phyloP scores from a whole-genome alignment of 352 stramenopile genomes.

The Pythium volutum region DNA sequence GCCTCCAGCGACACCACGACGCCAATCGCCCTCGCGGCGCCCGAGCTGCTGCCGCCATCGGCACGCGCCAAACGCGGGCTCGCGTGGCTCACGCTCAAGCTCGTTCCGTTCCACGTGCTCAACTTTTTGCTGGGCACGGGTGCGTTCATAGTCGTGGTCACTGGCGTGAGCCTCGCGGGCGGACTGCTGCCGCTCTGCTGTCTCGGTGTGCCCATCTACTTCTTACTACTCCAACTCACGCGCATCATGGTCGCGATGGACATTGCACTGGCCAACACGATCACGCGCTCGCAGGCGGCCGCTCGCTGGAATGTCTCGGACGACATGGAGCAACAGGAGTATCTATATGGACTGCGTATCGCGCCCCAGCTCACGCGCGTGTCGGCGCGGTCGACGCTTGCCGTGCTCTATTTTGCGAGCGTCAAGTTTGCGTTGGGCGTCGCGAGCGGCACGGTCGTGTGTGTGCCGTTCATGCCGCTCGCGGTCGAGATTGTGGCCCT shows the following conservation, averaged over 20 bases:
- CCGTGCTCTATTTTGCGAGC: conserved; percentile 43
- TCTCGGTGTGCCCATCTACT: conserved; percentile 58
- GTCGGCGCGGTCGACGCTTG: conserved; percentile 20
- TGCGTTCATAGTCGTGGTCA: conserved; percentile 51
- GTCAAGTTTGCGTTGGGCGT: conserved; percentile 41
- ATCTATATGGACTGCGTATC: conserved; percentile 11
- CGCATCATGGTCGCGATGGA: conserved; percentile 49
- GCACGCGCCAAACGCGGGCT: background rate
- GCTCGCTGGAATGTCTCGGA: conserved; percentile 13
- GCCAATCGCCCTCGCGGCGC: background rate
- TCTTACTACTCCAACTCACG: conserved; percentile 52
- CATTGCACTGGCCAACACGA: conserved; percentile 60
- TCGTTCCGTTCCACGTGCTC: conserved; percentile 62
- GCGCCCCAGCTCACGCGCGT: conserved; percentile 16
- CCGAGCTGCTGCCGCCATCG: conserved; percentile 17
- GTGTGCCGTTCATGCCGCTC: conserved; percentile 32
- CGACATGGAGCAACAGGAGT: background rate
- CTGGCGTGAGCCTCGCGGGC: conserved; percentile 41
- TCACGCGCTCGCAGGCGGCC: conserved; percentile 31
- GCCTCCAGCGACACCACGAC: background rate
- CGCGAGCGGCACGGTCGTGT: conserved; percentile 30
- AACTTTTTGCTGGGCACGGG: conserved; percentile 52
- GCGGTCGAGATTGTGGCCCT: conserved; percentile 26
- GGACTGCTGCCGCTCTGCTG: conserved; percentile 62
- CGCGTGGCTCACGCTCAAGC: conserved; percentile 27